phyloP scores from a whole-genome alignment of 1,284 basidiomycete species.

The Schizopora paradoxa region DNA sequence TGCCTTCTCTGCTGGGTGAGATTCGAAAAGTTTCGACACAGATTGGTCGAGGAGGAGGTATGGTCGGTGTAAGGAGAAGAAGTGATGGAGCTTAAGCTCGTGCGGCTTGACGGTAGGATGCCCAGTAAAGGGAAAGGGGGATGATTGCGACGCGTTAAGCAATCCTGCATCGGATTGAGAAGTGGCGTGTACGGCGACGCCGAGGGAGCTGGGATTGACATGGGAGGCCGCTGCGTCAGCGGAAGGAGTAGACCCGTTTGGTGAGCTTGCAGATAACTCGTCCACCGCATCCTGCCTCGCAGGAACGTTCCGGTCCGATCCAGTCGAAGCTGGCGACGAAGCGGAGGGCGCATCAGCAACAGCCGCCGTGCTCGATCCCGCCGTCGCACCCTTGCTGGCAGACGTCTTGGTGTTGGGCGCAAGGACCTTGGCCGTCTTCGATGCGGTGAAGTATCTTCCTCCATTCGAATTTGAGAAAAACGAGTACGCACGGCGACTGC shows the following conservation, averaged over 20 bases:
- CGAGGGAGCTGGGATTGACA: conserved; percentile 15
- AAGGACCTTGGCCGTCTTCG: conserved; percentile 57
- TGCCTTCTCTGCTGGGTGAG: conserved; percentile 28
- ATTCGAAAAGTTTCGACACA: conserved; percentile 47
- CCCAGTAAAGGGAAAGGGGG: conserved; percentile 22
- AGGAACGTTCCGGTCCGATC: too few species aligned
- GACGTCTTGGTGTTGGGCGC: conserved; percentile 30
- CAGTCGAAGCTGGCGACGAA: too few species aligned
- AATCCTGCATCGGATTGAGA: conserved; percentile 11
- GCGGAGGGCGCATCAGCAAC: too few species aligned
- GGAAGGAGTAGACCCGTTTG: too few species aligned
- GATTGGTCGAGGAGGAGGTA: conserved; percentile 61
- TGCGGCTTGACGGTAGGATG: conserved; percentile 57
- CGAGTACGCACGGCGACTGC: conserved; percentile 57
- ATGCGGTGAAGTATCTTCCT: conserved; percentile 66
- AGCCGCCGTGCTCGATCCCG: too few species aligned
- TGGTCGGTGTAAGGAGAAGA: conserved; percentile 73
- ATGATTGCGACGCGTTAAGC: conserved; percentile 16
- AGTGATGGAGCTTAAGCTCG: conserved; percentile 71
- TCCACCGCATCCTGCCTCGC: too few species aligned
- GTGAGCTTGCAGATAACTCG: too few species aligned
- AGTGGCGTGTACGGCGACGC: conserved; percentile 11
- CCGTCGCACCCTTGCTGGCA: conserved; percentile 7
- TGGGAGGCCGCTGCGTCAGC: too few species aligned
- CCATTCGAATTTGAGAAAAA: conserved; percentile 74